Evolutionary conservation across 169 alveolate species (phyloP), one percentile per base, ranked within the genome.

Genomic region (Eimeria falciformis): DNA sequence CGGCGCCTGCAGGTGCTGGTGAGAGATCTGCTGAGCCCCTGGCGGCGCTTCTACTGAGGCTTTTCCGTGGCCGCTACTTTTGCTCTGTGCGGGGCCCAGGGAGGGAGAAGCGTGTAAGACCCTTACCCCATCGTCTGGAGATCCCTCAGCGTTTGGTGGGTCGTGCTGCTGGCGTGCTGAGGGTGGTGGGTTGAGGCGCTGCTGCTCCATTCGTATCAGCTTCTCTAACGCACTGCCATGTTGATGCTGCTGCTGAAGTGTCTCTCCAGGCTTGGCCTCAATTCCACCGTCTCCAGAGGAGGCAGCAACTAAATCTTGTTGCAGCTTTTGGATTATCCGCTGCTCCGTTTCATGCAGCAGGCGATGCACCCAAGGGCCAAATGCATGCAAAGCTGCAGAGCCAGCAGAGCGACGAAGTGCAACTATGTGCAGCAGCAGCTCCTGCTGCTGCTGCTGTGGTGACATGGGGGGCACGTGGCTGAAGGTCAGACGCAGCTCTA

Each of bases 271-370:
- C 71, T 27, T 14, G 33, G 18, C 71, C 71, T 27, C 33, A n/a
- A 58, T 14, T 5, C 33, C 71, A 14, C 33, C 71, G 7, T 14
- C 71, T 14, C 33, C 71, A 14, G 71, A 14, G 5, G 71, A 14
- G 7, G 71, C 71, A 11, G 92, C 79, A 27, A 7, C 62, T 23
- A 95, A 23, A 62, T 95, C 96, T 29, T 95, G 96, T 73, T 93
- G 96, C 73, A 95, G 85, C 43, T 94, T 95, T 78, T 83, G 66
- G 45, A 95, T 33, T 37, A 95, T 53, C 40, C 94, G 78, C 25
- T 95, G 56, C 92, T 95, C 96, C 45, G 96, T 83, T 25, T 95
- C 96, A 17, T 86, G 82, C 45, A 95, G 94, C n/a, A 87, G 88
- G 43, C 71, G 65, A n/a, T 87, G 37, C 6, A 93, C 40, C 82